phyloP scores from a whole-genome alignment of 768 basidiomycete species.

The Tricholoma terreum region DNA sequence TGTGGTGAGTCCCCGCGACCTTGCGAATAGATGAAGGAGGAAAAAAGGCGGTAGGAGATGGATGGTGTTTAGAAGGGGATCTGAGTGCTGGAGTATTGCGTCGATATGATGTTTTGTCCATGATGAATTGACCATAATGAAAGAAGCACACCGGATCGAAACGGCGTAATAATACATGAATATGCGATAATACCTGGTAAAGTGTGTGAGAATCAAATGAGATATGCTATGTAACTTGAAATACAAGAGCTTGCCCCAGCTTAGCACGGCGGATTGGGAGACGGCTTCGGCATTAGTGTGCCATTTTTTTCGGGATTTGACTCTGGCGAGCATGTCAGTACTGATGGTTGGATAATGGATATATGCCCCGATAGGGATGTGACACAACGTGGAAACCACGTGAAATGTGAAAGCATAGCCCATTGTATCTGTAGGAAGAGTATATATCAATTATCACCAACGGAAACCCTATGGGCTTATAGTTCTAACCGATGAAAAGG shows the following conservation, averaged over 20 bases:
- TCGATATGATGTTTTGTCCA: conserved; percentile 91
- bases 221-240: not conserved
- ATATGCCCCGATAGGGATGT: conserved; percentile 82
- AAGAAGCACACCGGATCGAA: conserved; percentile 68
- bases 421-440: conserved; percentile 78
- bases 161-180: conserved; percentile 82
- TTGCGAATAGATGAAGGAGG: conserved; percentile 25
- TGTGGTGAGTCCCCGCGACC: conserved; percentile 20
- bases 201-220: not conserved
- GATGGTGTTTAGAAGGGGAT: conserved; percentile 44
- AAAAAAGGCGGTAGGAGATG: conserved; percentile 44
- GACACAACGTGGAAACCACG: conserved; percentile 58
- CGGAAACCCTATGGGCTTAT: not conserved
- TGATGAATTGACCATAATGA: conserved; percentile 91
- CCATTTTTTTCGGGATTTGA: conserved; percentile 52
- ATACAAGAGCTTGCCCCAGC: conserved; percentile 62
- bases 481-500: conserved; percentile 75
- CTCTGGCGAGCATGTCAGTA: conserved; percentile 87
- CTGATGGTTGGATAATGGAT: conserved; percentile 97
- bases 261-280: conserved; percentile 53
- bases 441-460: conserved; percentile 7
- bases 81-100: conserved; percentile 59
- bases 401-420: conserved; percentile 96
- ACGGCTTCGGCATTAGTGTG: conserved; percentile 62
- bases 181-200: conserved; percentile 76